Percentiles rank a stretch among this genome's conserved stretches.
Conservation (phyloP, 768 basidiomycete genomes). For the Filobasidium wieringae region DNA sequence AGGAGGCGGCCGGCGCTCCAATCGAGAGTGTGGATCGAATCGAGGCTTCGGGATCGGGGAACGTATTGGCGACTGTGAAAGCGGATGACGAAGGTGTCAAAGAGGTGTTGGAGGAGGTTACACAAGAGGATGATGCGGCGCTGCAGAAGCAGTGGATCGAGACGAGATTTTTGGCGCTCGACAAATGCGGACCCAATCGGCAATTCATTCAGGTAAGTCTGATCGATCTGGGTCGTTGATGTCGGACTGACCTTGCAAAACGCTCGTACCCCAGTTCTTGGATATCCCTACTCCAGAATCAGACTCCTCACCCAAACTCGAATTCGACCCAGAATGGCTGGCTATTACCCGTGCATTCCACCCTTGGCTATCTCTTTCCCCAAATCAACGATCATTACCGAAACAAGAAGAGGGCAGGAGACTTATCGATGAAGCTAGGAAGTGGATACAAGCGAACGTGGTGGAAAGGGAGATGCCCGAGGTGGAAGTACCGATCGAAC, state of each 20-base stretch:
- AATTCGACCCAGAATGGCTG: conserved; percentile 85
- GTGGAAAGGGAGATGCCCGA: neutral
- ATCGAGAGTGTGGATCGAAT: conserved; percentile 33
- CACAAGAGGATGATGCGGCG: conserved; percentile 8
- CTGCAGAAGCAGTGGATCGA: conserved; percentile 21
- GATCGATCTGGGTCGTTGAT: neutral
- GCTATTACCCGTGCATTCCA: conserved; percentile 82
- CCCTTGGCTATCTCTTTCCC: conserved; percentile 53
- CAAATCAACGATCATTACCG: conserved; percentile 51
- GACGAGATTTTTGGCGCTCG: conserved; percentile 77
- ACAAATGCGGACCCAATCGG: conserved; percentile 66
- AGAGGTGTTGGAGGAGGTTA: conserved; percentile 28
- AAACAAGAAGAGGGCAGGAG: conserved; percentile 46
- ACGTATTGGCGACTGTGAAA: neutral
- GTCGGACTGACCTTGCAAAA: neutral
- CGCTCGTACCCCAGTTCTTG: conserved; percentile 48
- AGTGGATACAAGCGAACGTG: conserved; percentile 59
- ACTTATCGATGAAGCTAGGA: conserved; percentile 50
- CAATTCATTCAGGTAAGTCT: conserved; percentile 64
- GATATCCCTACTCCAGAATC: conserved; percentile 45
- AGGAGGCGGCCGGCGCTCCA: neutral
- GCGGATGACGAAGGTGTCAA: neutral
- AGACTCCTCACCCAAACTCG: conserved; percentile 39
- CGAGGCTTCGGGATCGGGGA: conserved; percentile 20
- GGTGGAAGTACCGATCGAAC: conserved; percentile 14